Evolutionary conservation across 2,329 filamentous ascomycete species (phyloP), one percentile per base, ranked within the genome.

Genomic region (Ceratocystis papillata): DNA sequence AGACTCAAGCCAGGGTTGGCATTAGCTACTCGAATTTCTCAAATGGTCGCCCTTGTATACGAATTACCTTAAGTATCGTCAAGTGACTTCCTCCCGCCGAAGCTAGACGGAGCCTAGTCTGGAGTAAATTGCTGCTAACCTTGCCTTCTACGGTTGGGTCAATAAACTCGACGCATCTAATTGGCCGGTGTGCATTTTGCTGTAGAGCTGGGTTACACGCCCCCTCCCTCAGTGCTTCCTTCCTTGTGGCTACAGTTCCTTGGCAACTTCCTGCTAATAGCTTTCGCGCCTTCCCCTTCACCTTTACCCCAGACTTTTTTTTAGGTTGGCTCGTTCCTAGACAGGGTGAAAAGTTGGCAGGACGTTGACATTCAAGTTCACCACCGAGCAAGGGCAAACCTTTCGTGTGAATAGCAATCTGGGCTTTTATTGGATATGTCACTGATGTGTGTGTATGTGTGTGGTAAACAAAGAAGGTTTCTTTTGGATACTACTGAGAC

Each of bases 151-250:
- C 12, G 37, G 55, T 15, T 37, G 28, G 28, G 55, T 10, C 55
- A 30, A 59, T 59, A 37, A 20, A 37, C n/a, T 7, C 28, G 55
- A 25, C 28, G 25, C 55, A 37, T 28, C 20, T 59, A 8, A 59
- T 59, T 59, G 55, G 55, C 12, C 28, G 28, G 30, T 33, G 48
- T 37, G 25, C 28, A 37, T 15, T 28, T 53, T 53, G 10, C 10
- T 41, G 37, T 25, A 37, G 5, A 4, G 55, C 8, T 17, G 55
- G 30, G 25, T 37, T n/a, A 37, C 55, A 59, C 55, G 55, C 55
- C 53, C 53, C 53, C 50, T 30, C 55, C 28, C 25, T n/a, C 37
- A 41, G 1, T 61, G 57, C 62, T 65, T 41, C 62, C 64, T 69
- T 64, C 64, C 53, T 20, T 59, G 33, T 65, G 37, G 37, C 37